Evolutionary conservation across 2,329 filamentous ascomycete species (phyloP).

Genomic region (Claviceps digitariae): DNA sequence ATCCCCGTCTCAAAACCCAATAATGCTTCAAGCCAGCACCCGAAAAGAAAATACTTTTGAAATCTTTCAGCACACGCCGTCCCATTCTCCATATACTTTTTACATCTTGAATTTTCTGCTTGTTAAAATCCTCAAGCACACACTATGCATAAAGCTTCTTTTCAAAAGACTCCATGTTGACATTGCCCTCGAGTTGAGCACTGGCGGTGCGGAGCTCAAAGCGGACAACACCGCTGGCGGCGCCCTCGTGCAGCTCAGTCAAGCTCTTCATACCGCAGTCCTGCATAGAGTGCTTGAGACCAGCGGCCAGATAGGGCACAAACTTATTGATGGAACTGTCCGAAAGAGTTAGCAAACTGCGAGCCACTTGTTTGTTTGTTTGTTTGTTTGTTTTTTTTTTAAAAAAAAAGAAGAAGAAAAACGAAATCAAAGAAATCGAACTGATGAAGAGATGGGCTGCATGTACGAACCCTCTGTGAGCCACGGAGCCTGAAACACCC

Average conservation of each 20-base stretch:
- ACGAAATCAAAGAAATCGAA: no score
- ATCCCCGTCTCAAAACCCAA: neutral
- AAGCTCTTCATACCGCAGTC: conserved; percentile 83
- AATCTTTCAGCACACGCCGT: neutral
- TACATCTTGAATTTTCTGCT: neutral
- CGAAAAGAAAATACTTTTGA: neutral
- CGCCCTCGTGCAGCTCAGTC: conserved; percentile 59
- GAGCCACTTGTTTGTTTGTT: neutral
- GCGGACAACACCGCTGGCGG: conserved; percentile 60
- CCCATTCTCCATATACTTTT: neutral
- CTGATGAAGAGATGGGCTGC: no score
- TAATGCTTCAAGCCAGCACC: neutral
- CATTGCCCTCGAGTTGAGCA: conserved; percentile 90
- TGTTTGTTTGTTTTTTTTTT: no score
- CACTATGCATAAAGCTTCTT: conserved; percentile 94
- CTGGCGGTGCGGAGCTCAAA: conserved; percentile 93
- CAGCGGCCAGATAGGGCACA: conserved; percentile 86
- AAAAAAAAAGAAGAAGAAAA: neutral
- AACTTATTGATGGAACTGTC: conserved; percentile 77
- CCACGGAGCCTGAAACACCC: conserved; percentile 79
- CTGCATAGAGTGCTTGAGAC: conserved; percentile 94
- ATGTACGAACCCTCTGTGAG: conserved; percentile 52
- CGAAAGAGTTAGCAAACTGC: conserved; percentile 16
- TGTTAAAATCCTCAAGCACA: neutral
- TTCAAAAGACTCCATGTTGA: conserved; percentile 97